Percentiles rank a stretch among this genome's conserved stretches.
Conservation (phyloP, 768 basidiomycete genomes). For the Cystofilobasidium ferigula region DNA sequence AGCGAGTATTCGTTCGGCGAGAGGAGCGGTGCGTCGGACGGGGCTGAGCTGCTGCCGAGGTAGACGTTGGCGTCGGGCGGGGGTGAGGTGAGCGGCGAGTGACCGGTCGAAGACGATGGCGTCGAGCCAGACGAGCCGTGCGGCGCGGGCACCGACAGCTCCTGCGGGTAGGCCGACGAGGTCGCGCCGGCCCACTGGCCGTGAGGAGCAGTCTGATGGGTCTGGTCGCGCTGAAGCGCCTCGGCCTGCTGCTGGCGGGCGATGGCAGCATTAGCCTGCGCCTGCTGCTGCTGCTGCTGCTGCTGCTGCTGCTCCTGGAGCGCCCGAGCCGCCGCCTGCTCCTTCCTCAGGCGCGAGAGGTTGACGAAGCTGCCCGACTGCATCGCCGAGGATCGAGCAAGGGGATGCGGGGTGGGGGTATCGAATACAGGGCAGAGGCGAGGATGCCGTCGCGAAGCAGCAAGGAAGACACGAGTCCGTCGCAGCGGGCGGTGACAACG, state of each 20-base stretch:
- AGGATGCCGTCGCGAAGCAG: not conserved
- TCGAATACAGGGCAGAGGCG: not conserved
- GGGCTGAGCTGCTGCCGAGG: not conserved
- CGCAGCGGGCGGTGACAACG: too few relatives aligned
- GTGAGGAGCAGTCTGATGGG: not conserved
- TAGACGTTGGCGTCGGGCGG: not conserved
- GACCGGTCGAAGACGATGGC: not conserved
- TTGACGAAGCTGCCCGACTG: conserved; percentile 12
- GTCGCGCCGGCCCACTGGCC: too few relatives aligned
- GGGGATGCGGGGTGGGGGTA: not conserved
- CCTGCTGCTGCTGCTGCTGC: not conserved
- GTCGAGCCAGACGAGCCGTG: not conserved
- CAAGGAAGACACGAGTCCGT: not conserved
- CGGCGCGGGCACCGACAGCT: not conserved
- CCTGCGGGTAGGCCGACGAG: not conserved
- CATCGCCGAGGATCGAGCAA: not conserved
- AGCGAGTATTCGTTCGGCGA: not conserved
- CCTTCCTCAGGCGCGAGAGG: conserved; percentile 5
- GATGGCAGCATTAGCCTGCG: too few relatives aligned
- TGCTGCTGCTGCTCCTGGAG: not conserved
- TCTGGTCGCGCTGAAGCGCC: not conserved
- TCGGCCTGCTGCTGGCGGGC: not conserved
- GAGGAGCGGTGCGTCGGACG: not conserved
- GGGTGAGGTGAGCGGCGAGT: not conserved
- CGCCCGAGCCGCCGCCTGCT: not conserved